These are phyloP conservation scores for Musa troglodytarum DNA, from an alignment of 176 grass and related monocot genomes.

Conservation along the genomic window DNA sequence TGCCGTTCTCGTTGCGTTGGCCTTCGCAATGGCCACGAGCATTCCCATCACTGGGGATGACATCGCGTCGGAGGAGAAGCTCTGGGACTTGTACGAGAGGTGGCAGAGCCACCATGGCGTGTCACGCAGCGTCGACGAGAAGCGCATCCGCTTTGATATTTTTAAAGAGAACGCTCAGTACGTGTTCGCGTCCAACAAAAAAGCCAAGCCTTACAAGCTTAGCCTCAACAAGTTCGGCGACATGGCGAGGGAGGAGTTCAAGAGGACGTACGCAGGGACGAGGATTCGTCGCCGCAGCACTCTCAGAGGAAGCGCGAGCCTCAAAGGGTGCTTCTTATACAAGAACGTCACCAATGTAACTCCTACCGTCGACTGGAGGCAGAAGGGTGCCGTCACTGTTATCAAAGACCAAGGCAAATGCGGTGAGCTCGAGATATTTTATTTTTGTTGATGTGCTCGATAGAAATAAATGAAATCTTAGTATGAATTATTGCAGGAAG, in stretches of 20 bases:
- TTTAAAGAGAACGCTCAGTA: slow-evolving; percentile 67
- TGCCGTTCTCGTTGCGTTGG: background rate
- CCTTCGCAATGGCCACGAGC: background rate
- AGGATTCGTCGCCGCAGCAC: slow-evolving; percentile 9
- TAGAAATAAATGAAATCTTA: background rate
- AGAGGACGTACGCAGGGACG: too few species aligned
- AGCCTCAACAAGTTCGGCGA: slow-evolving; percentile 78
- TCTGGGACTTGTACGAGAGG: slow-evolving; percentile 41
- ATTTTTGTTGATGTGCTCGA: too few species aligned
- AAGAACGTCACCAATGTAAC: slow-evolving; percentile 18
- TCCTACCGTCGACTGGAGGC: slow-evolving; percentile 51
- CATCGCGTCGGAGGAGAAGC: background rate
- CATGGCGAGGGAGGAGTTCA: slow-evolving; percentile 65
- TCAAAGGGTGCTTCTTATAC: slow-evolving; percentile 28
- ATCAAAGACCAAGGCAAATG: slow-evolving; percentile 89
- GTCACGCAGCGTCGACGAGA: background rate
- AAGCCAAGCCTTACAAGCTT: slow-evolving; percentile 47
- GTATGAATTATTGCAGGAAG: slow-evolving; percentile 32
- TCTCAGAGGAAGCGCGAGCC: background rate
- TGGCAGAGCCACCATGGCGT: slow-evolving; percentile 52
- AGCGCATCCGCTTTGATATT: slow-evolving; percentile 35
- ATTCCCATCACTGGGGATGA: slow-evolving; percentile 46
- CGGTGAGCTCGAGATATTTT: slow-evolving; percentile 23
- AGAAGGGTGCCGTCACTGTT: slow-evolving; percentile 46
- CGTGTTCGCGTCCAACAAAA: slow-evolving; percentile 51